Base-by-base conservation (phyloP, 2,329 filamentous ascomycete species). In the Penicillium janthinellum region DNA sequence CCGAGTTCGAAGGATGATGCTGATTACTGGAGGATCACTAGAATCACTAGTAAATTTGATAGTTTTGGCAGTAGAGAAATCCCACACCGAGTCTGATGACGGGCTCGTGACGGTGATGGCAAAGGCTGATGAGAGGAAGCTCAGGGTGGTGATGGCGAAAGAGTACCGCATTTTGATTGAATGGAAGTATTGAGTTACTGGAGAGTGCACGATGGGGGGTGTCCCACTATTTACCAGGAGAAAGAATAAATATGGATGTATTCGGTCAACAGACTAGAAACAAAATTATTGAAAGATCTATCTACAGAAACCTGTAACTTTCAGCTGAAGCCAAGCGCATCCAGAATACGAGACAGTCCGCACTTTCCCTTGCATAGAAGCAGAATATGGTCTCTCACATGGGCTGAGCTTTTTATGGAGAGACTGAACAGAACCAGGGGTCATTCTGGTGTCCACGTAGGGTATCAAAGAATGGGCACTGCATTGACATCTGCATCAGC, bases 31-130 rank as follows among this genome's bases (percentile, higher is more conserved):
- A 50, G 58, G 55, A 35, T 60, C 58, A 45, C 55, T 20, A 39
- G 55, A 35, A 12, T 34, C 31, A n/a, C 55, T 58, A 15, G 55
- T 47, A 25, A 47, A 47, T 37, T 59, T 59, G 54, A 59, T 59
- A 8, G 57, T 59, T 37, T 59, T 59, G 39, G 57, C 10, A 48
- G 57, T 53, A 22, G 57, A 59, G n/a, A 59, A 57, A 35, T 59
- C 57, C 57, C 57, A 59, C 31, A 15, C 39, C 17, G 57, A 41
- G 54, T 17, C n/a, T 25, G 57, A 59, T 10, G 47, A 48, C 14
- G 57, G 57, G 37, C 39, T 48, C 34, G 57, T 59, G 35, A 59
- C 11, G 14, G 57, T 57, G 34, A 59, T 59, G 14, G 57, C 54
- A n/a, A 52, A 57, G 6, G 57, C 57, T 39, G 57, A 57, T 11